Evolutionary conservation across 2,329 filamentous ascomycete genomes (phyloP).

Genomic region (Beauveria medogensis): DNA sequence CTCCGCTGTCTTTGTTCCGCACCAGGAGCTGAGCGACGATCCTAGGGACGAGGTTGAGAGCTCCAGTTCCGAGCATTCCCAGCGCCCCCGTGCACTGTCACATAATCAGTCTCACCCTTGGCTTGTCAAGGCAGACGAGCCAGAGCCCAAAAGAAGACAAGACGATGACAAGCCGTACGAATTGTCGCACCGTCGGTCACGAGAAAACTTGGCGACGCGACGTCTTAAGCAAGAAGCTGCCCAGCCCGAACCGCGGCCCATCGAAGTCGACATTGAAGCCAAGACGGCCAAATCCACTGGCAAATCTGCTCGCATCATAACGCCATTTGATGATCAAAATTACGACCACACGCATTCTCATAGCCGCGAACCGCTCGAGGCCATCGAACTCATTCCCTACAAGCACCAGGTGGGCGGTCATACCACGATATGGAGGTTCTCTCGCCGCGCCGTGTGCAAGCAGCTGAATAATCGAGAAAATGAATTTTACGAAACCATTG

Average conservation of each 20-base stretch:
- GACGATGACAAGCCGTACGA: constrained; percentile 16
- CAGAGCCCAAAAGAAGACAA: constrained; percentile 26
- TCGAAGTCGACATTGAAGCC: constrained; percentile 36
- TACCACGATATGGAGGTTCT: constrained; percentile 93
- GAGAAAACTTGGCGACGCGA: constrained; percentile 2
- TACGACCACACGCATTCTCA: constrained; percentile 44
- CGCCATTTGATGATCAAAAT: constrained; percentile 38
- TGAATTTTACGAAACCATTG: constrained; percentile 96
- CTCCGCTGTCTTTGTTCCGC: constrained; percentile 75
- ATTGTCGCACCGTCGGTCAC: constrained; percentile 6
- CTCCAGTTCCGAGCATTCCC: constrained; percentile 34
- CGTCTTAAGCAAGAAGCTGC: constrained; percentile 11
- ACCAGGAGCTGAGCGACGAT: constrained; percentile 47
- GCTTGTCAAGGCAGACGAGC: constrained; percentile 51
- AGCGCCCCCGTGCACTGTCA: constrained; percentile 36
- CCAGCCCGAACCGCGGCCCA: constrained; percentile 27
- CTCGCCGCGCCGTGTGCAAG: constrained; percentile 90
- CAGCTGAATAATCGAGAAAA: constrained; percentile 97
- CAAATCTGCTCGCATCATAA: constrained; percentile 30
- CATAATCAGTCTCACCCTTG: constrained; percentile 38
- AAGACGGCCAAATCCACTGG: constrained; percentile 20
- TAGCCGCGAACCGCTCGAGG: constrained; percentile 62
- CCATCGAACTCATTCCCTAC: constrained; percentile 94
- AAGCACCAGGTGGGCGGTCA: constrained; percentile 96
- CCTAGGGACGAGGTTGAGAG: constrained; percentile 23